Evolutionary conservation across 805 yeast species (phyloP), one percentile per base, ranked within the genome.

Genomic region (Wickerhamomyces xylosicus): DNA sequence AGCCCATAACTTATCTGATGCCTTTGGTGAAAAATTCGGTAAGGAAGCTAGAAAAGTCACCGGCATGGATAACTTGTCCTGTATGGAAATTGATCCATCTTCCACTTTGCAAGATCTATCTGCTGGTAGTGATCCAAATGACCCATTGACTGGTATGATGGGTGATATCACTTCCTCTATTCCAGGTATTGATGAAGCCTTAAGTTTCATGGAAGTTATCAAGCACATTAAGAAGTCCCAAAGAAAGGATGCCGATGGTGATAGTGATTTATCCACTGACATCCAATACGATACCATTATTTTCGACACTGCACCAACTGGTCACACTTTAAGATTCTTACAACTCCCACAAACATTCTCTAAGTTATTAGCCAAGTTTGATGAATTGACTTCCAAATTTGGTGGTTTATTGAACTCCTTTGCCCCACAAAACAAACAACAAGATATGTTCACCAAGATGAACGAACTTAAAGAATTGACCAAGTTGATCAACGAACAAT

Each of bases 291-390:
- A 84, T 49, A 86, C 95, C 8, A 89, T 92, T 47, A 86, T 92
- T 48, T 92, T 92, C 55, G 99, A 92, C 61, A 92, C 99, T n/a
- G 98, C 99, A 0, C 99, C 99, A 51, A 92, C 99, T 0, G 99
- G 99, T 29, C 99, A 92, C 63, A 92, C 98, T 2, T 69, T 92
- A 52, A 77, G 99, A 54, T 92, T 92, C 61, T 70, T 92, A 59
- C 96, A 89, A 62, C 75, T 92, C 54, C 99, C 99, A 31, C 75
- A 94, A 21, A 89, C 96, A 3, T 67, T 92, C 45, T 94, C 87
- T 52, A 86, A 85, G 58, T 72, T 95, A 29, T 70, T 92, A 49
- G 79, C 82, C 37, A 92, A 90, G 57, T 79, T 92, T 59, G 79
- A 87, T 52, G 95, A 86, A 51, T 71, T 92, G 41, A 78, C 90